These are phyloP conservation scores for Exophiala xenobiotica DNA, from an alignment of 2,329 filamentous ascomycete genomes.

Conservation along the genomic window DNA sequence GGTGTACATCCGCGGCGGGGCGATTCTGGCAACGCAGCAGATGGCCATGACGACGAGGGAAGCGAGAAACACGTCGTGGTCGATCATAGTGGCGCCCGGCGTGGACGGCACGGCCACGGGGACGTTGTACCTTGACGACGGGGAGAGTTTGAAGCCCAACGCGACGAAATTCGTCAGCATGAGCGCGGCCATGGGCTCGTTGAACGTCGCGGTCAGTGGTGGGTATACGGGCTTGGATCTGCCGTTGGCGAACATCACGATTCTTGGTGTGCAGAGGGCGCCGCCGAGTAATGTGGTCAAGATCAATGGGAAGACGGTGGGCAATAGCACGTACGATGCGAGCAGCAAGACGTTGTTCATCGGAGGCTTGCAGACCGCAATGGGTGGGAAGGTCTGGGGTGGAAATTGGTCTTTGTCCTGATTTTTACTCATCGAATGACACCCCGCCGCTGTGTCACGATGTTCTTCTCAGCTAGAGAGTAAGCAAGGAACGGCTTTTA, in stretches of 20 bases:
- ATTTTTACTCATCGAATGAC: too few species aligned
- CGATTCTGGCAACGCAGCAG: slow-evolving; percentile 66
- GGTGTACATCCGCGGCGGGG: slow-evolving; percentile 67
- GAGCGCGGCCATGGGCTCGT: slow-evolving; percentile 37
- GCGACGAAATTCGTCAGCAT: slow-evolving; percentile 53
- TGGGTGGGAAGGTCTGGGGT: slow-evolving; percentile 58
- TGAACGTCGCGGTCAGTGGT: slow-evolving; percentile 53
- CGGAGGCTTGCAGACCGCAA: slow-evolving; percentile 50
- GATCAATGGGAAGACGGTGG: slow-evolving; percentile 52
- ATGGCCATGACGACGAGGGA: slow-evolving; percentile 66
- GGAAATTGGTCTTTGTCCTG: slow-evolving; percentile 57
- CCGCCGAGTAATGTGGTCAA: slow-evolving; percentile 45
- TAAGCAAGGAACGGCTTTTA: too few species aligned
- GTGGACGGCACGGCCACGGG: slow-evolving; percentile 58
- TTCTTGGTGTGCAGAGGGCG: slow-evolving; percentile 56
- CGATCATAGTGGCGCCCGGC: slow-evolving; percentile 62
- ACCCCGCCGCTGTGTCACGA: background rate
- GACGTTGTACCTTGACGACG: slow-evolving; percentile 71
- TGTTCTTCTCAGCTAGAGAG: too few species aligned
- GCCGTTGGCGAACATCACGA: slow-evolving; percentile 60
- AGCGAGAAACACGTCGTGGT: slow-evolving; percentile 65
- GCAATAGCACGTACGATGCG: slow-evolving; percentile 46
- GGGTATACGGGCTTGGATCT: slow-evolving; percentile 56
- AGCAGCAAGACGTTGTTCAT: slow-evolving; percentile 52
- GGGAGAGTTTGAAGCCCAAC: slow-evolving; percentile 62